Base-by-base conservation (phyloP, 495 filamentous ascomycete genomes). In the Hyaloscypha bicolor region DNA sequence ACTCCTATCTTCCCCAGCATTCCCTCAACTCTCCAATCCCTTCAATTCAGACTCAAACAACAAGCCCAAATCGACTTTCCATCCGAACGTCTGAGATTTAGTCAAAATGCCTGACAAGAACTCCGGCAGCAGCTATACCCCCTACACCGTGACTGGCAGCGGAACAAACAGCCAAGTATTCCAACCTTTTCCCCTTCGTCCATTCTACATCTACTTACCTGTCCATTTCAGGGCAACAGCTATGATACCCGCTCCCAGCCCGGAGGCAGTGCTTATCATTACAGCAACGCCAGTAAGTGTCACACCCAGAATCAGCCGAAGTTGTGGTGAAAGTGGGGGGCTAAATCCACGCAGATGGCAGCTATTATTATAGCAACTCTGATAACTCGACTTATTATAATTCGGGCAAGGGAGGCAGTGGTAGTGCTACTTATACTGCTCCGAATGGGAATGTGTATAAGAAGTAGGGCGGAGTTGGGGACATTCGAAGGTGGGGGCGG, bases 181-280 rank as follows among this genome's bases (percentile, higher is more conserved):
- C 39, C 35, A 0, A 16, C 25, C 12, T 31, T 3, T 19, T 35
- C 45, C n/a, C 16, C 11, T 64, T 2, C 31, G 8, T 42, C 12
- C n/a, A 11, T 52, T 3, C 30, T 53, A 30, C 31, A 63, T 16
- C 14, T 19, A 64, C 11, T 33, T 30, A 37, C 19, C 29, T 58
- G 4, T 31, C 9, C 25, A 61, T 9, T 52, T 2, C 51, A 74
- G 72, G 72, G 72, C 14, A 74, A 74, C 55, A 67, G 33, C 59
- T 74, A 74, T 31, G 72, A 74, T 48, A 74, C 53, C 35, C 66
- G 72, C 12, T 25, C 42, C 9, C 66, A 69, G 33, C 69, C 72
- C n/a, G 9, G 30, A 60, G 66, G 72, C 14, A 21, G 35, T 29
- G 72, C 66, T 5, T 74, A 74, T 39, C 72, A 74, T 30, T 74